Evolutionary conservation across 768 basidiomycete species (phyloP).

Genomic region (Phlebiopsis gigantea): DNA sequence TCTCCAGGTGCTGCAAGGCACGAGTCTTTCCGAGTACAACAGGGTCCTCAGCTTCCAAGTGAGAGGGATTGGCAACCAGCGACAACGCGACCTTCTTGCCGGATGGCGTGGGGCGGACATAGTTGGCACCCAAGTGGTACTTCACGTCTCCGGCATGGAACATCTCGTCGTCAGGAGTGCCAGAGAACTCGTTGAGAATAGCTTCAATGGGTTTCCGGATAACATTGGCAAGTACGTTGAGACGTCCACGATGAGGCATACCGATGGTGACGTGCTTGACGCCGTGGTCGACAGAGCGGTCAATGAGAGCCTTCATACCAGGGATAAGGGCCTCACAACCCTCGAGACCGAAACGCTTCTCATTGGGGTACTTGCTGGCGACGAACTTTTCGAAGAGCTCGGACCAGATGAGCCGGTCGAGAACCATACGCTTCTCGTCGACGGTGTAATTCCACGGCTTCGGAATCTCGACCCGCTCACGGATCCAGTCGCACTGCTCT

Average conservation of each 20-base stretch:
- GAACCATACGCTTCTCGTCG: slow-evolving; percentile 98
- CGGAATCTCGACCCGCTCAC: slow-evolving; percentile 92
- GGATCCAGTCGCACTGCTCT: slow-evolving; percentile 99
- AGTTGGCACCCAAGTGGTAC: slow-evolving; percentile 98
- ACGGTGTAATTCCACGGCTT: slow-evolving; percentile 97
- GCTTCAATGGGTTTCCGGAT: slow-evolving; percentile 98
- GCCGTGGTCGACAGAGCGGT: slow-evolving; percentile 94
- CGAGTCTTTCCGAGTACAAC: slow-evolving; percentile 99
- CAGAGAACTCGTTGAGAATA: slow-evolving; percentile 94
- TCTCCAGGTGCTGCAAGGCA: slow-evolving; percentile 91
- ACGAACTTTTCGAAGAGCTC: slow-evolving; percentile 99
- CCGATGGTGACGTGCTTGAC: slow-evolving; percentile 96
- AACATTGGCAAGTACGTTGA: slow-evolving; percentile 97
- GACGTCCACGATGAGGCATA: slow-evolving; percentile 98
- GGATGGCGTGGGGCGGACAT: slow-evolving; percentile 94
- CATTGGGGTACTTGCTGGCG: slow-evolving; percentile 97
- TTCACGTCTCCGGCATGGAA: slow-evolving; percentile 96
- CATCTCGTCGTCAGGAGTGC: slow-evolving; percentile 59
- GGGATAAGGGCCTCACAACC: slow-evolving; percentile 97
- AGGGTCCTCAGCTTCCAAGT: slow-evolving; percentile 94
- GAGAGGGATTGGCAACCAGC: slow-evolving; percentile 97
- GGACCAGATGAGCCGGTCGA: slow-evolving; percentile 99
- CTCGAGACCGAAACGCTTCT: slow-evolving; percentile 98
- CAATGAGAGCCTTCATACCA: slow-evolving; percentile 99
- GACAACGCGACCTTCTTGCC: slow-evolving; percentile 98